Evolutionary conservation across 352 stramenopile species (phyloP), one percentile per base, ranked within the genome.

Genomic region (Phytophthora litchii): DNA sequence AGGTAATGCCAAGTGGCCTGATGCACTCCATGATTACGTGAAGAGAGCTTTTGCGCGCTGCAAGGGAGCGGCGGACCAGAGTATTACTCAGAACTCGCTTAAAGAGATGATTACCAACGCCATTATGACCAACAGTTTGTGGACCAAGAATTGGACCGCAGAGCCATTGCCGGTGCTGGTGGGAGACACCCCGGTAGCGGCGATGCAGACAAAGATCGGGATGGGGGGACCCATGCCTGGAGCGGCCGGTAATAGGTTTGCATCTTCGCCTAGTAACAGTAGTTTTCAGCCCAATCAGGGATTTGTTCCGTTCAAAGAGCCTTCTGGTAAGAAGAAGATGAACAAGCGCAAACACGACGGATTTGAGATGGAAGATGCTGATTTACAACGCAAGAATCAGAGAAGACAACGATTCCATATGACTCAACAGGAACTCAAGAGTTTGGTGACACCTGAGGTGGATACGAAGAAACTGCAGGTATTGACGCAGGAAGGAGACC

Each of bases 21-120:
- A 91, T 32, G 70, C 84, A 2, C 70, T 96, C 1, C 84, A 96
- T 19, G 71, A 93, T 41, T 96, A 96, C 43, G 86, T 96, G 40
- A 92, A 95, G 66, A 78, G 83, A 1, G 86, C 86, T 20, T 96
- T 96, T 54, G 78, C 74, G 12, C 76, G 83, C 13, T 94, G 86
- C 52, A 91, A 89, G 31, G 85, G 78, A 29, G 75, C 80, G 13
- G 66, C 80, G 1, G 86, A 96, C 60, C 86, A 96, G 54, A 57
- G 67, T 29, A 67, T 93, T 36, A 92, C 85, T 9, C 86, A 96
- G 54, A 86, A 89, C 38, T 64, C 75, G 0, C 70, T 96, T 12
- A 96, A 95, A 49, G 80, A 91, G 35, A 55, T 87, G 40, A 94
- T 96, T 53, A 91, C 85, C 4, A 88, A 86, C 41, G 84, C 88